Conservation (phyloP, 1,284 basidiomycete species). For the Neolentinus lepideus region DNA sequence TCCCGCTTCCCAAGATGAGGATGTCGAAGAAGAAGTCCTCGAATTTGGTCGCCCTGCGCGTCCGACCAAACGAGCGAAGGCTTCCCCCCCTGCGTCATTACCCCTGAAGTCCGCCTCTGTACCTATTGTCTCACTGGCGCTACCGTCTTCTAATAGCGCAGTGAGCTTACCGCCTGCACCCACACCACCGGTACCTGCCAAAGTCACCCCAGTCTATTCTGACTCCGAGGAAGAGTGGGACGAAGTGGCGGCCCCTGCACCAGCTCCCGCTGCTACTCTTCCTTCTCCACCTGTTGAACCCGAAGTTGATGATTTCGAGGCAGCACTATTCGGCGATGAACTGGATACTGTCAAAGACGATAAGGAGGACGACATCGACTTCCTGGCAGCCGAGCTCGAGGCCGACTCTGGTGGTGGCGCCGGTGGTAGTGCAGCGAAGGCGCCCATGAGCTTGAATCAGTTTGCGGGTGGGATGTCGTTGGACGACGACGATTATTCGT, state of each 20-base stretch:
- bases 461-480: slow-evolving; percentile 34
- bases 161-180: slow-evolving; percentile 12
- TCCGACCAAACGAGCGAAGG: slow-evolving; percentile 31
- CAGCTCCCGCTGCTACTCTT: slow-evolving; percentile 9
- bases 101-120: slow-evolving; percentile 14
- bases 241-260: slow-evolving; percentile 24
- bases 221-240: slow-evolving; percentile 48
- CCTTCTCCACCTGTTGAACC: slow-evolving; percentile 22
- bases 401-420: too few relatives aligned
- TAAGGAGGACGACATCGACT: slow-evolving; percentile 19
- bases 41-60: slow-evolving; percentile 28
- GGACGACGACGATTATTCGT: slow-evolving; percentile 53
- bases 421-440: slow-evolving; percentile 11
- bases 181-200: slow-evolving; percentile 9
- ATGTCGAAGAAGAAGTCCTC: slow-evolving; percentile 35
- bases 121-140: slow-evolving; percentile 10
- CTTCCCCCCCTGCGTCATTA: slow-evolving; percentile 21
- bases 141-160: slow-evolving; percentile 11
- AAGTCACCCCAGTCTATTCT: slow-evolving; percentile 12
- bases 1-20: slow-evolving; percentile 15
- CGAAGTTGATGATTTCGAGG: slow-evolving; percentile 21
- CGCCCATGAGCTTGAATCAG: slow-evolving; percentile 48
- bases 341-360: slow-evolving; percentile 19
- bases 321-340: slow-evolving; percentile 23
- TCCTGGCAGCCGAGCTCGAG: slow-evolving; percentile 23